These are phyloP conservation scores for Pseudogymnoascus sp. DNA, from an alignment of 2,329 filamentous ascomycete genomes.

Conservation along the genomic window DNA sequence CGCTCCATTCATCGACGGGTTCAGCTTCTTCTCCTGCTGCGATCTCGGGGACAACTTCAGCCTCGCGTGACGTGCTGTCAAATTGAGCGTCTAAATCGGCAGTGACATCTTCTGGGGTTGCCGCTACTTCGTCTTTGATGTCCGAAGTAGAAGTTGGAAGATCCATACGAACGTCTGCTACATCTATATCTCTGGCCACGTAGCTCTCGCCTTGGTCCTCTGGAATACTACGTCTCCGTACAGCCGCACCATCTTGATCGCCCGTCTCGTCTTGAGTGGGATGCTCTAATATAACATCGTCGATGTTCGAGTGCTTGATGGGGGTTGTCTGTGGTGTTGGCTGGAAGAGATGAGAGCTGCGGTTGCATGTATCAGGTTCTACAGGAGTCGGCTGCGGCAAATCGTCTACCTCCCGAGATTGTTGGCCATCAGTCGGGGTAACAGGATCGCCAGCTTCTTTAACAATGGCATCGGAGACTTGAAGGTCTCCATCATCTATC, in stretches of 20 bases:
- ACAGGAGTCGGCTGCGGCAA: slow-evolving; percentile 30
- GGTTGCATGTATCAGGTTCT: slow-evolving; percentile 35
- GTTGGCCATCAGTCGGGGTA: neutral
- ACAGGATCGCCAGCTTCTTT: neutral
- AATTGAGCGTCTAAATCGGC: neutral
- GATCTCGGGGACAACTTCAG: neutral
- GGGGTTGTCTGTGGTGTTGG: slow-evolving; percentile 28
- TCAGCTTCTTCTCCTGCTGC: neutral
- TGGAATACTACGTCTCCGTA: neutral
- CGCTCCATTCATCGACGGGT: neutral
- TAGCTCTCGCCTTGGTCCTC: neutral
- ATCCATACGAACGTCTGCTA: neutral
- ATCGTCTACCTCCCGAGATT: slow-evolving; percentile 12
- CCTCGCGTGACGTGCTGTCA: neutral
- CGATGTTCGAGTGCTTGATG: neutral
- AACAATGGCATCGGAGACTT: neutral
- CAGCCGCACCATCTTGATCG: neutral
- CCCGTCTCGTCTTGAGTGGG: slow-evolving; percentile 11
- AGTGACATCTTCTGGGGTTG: neutral
- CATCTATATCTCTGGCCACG: neutral
- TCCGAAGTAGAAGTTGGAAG: neutral
- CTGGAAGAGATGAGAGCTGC: slow-evolving; percentile 35
- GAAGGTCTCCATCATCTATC: neutral
- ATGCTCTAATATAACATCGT: neutral
- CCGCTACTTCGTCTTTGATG: neutral